Percentiles rank a stretch among this genome's conserved stretches.
Evolutionary conservation across 2,329 filamentous ascomycete genomes (phyloP).

Genomic region (Cordyceps tenuipes): DNA sequence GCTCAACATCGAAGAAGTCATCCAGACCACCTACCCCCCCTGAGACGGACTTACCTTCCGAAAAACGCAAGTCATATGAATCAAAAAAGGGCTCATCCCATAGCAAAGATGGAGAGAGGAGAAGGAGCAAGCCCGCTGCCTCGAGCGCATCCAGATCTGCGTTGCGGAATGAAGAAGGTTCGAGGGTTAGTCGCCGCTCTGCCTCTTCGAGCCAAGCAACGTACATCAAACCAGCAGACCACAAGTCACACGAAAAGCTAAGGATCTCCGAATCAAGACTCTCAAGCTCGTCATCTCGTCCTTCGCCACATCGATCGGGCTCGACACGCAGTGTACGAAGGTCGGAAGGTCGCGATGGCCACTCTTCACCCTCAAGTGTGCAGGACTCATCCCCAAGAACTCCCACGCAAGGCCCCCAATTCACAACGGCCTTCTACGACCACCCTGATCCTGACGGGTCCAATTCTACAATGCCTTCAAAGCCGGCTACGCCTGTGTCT

Average conservation of each 20-base stretch:
- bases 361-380: slow-evolving; percentile 38
- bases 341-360: slow-evolving; percentile 34
- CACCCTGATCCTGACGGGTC: slow-evolving; percentile 32
- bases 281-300: slow-evolving; percentile 28
- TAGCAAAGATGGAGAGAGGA: slow-evolving; percentile 14
- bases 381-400: slow-evolving; percentile 54
- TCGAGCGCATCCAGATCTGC: slow-evolving; percentile 36
- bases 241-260: slow-evolving; percentile 28
- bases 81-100: slow-evolving; percentile 15
- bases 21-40: slow-evolving; percentile 53
- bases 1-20: slow-evolving; percentile 31
- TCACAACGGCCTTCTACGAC: slow-evolving; percentile 37
- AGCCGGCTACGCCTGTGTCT: slow-evolving; percentile 32
- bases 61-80: slow-evolving; percentile 20
- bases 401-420: slow-evolving; percentile 46
- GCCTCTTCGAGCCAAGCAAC: slow-evolving; percentile 52
- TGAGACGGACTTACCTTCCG: slow-evolving; percentile 51
- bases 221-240: slow-evolving; percentile 33
- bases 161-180: slow-evolving; percentile 41
- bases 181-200: slow-evolving; percentile 46
- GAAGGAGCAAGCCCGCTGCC: slow-evolving; percentile 32
- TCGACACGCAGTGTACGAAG: slow-evolving; percentile 27
- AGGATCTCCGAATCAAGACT: slow-evolving; percentile 25
- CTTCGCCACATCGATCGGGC: slow-evolving; percentile 28
- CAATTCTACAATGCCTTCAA: slow-evolving; percentile 23